Evolutionary conservation across 805 yeast species (phyloP).

Genomic region (Teunomyces panamensis): DNA sequence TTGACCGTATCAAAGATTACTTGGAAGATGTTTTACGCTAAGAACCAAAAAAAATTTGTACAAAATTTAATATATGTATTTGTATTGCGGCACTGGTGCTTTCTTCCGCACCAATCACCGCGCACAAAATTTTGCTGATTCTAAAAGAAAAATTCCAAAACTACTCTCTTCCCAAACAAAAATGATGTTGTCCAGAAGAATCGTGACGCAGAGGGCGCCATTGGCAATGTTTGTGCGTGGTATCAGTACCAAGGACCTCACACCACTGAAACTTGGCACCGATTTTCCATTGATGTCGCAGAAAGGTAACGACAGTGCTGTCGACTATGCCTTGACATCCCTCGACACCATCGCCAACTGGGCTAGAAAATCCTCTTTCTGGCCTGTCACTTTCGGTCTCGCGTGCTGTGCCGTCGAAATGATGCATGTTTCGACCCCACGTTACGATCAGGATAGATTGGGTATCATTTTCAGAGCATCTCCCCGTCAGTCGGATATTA

Average conservation of each 20-base stretch:
- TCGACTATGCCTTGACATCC: slow-evolving; percentile 80
- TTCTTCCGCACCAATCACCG: not conserved
- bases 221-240: slow-evolving; percentile 19
- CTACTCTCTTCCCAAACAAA: not conserved
- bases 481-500: slow-evolving; percentile 88
- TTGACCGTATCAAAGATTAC: slow-evolving; percentile 57
- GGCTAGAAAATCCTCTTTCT: slow-evolving; percentile 88
- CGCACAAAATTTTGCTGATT: slow-evolving; percentile 5
- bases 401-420: slow-evolving; percentile 94
- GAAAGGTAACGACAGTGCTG: slow-evolving; percentile 49
- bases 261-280: slow-evolving; percentile 56
- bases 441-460: slow-evolving; percentile 88
- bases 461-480: slow-evolving; percentile 93
- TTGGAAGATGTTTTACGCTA: slow-evolving; percentile 39
- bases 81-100: not conserved
- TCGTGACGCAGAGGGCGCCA: slow-evolving; percentile 5
- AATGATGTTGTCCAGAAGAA: not conserved
- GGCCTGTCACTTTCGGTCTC: slow-evolving; percentile 91
- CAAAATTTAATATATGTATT: not conserved
- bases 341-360: slow-evolving; percentile 81
- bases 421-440: slow-evolving; percentile 91
- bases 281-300: slow-evolving; percentile 70
- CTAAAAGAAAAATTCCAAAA: not conserved
- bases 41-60: not conserved
- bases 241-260: slow-evolving; percentile 40